Evolutionary conservation across 2,329 filamentous ascomycete species (phyloP), one percentile per base, ranked within the genome.

Genomic region (Lecanosticta acicola): DNA sequence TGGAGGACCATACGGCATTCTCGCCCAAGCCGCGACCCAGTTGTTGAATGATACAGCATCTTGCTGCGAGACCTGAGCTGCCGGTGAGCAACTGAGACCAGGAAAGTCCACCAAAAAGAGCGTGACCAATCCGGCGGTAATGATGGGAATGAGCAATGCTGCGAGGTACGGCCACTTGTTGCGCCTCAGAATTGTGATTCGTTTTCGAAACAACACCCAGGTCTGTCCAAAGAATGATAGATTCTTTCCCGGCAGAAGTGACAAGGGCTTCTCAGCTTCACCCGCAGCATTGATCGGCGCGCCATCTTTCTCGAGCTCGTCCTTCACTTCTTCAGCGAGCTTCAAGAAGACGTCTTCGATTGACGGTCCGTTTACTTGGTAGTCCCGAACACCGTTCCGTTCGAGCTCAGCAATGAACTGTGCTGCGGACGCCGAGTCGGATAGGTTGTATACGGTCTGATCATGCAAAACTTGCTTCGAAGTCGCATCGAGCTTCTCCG

Each of bases 321-420:
- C 75, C 46, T 74, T 76, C 48, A 88, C 77, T 63, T 95, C 89
- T 59, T 91, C 86, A 0, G 89, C 87, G 32, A 95, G 75, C 54
- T 87, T 83, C 18, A 96, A 70, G 66, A 96, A 96, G 0, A 95
- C 89, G 56, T 95, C 89, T 63, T 96, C 91, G 33, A 96, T 89
- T 0, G 87, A 94, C 0, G 90, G 91, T 0, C 88, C 88, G 13
- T 85, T 85, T 55, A 95, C 85, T 47, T 89, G 83, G 63, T 94
- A 95, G 47, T 94, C 85, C 13, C 74, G 73, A 33, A 94, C 75
- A 0, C 80, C 80, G 1, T 75, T 71, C 1, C 72, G 67, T 62
- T 94, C 85, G 1, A 96, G 72, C 8, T 75, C 66, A 39, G 77
- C 75, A 51, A 94, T 85, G 37, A 91, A 83, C 3, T 75, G 68